These are phyloP conservation scores for Panus rudis DNA, from an alignment of 768 basidiomycete genomes.

Conservation along the genomic window DNA sequence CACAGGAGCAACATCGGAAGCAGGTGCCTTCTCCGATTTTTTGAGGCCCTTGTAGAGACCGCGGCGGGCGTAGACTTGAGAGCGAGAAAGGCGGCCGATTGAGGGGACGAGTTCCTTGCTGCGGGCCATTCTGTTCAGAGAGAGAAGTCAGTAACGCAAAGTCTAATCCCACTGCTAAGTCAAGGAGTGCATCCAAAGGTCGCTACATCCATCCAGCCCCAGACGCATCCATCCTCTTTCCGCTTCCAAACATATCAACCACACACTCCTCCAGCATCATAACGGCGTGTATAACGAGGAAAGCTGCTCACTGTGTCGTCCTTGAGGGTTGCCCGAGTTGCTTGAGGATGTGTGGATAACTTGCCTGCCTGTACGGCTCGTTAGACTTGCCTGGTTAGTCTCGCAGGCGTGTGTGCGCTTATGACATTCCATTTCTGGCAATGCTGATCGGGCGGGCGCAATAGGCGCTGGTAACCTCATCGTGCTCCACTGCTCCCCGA, in stretches of 20 bases:
- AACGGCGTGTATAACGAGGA: constrained; percentile 16
- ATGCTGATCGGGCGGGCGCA: too few species aligned
- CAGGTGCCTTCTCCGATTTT: constrained; percentile 64
- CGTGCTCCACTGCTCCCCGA: too few species aligned
- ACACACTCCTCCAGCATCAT: constrained; percentile 8
- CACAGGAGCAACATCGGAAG: constrained; percentile 49
- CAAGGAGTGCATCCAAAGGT: constrained; percentile 23
- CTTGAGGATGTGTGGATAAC: constrained; percentile 7
- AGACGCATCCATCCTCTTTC: constrained; percentile 11
- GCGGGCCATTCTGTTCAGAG: constrained; percentile 64
- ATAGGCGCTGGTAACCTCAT: too few species aligned
- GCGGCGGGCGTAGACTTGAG: constrained; percentile 73
- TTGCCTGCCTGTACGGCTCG: constrained; percentile 25
- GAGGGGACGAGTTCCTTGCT: constrained; percentile 78
- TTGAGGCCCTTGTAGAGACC: constrained; percentile 80
- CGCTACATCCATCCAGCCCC: constrained; percentile 24
- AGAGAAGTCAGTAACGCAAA: constrained; percentile 11
- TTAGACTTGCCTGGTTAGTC: constrained; percentile 10
- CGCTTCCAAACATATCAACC: constrained; percentile 8
- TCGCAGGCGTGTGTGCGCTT: background rate
- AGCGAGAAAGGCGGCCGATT: constrained; percentile 78
- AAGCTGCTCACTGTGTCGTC: constrained; percentile 34
- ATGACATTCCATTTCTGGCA: too few species aligned
- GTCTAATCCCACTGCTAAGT: constrained; percentile 5
- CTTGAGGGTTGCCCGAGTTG: constrained; percentile 30